A percentile compares a stretch with the other conserved stretches of the same genome.
Conservation (phyloP, 257 asterid genomes). For the Ballota nigra region DNA sequence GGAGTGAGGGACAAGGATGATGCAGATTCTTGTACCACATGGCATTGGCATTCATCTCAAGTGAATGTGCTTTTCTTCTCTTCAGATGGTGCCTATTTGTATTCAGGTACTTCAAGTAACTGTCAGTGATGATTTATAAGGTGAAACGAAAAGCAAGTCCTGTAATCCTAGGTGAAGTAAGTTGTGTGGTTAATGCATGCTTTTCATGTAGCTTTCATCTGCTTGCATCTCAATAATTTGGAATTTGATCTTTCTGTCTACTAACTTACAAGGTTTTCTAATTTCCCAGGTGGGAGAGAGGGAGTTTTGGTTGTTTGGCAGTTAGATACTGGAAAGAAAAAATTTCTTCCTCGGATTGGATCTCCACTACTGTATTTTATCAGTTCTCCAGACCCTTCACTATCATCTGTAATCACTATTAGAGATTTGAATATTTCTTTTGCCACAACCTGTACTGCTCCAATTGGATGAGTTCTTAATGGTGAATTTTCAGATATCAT, state of each 20-base stretch:
- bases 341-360: conserved; percentile 84
- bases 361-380: conserved; percentile 67
- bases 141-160: conserved; percentile 17
- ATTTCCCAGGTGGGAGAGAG: conserved; percentile 79
- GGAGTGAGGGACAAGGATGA: conserved; percentile 79
- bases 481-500: conserved; percentile 70
- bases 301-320: conserved; percentile 99
- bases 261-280: conserved; percentile 9
- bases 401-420: conserved; percentile 64
- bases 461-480: conserved; percentile 25
- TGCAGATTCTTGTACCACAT: conserved; percentile 86
- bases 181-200: not conserved
- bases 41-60: conserved; percentile 97
- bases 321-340: conserved; percentile 89
- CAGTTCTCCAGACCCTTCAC: conserved; percentile 78
- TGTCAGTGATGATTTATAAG: not conserved
- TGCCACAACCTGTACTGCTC: conserved; percentile 7
- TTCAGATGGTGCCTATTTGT: conserved; percentile 87
- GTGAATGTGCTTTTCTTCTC: conserved; percentile 85
- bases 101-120: conserved; percentile 63
- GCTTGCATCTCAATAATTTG: conserved; percentile 1
- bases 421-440: conserved; percentile 10
- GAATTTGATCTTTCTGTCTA: conserved; percentile 11
- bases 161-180: conserved; percentile 8
- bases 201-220: not conserved